These are phyloP conservation scores for Leishmania amazonensis DNA, from an alignment of 208 protist genomes.

Conservation along the genomic window DNA sequence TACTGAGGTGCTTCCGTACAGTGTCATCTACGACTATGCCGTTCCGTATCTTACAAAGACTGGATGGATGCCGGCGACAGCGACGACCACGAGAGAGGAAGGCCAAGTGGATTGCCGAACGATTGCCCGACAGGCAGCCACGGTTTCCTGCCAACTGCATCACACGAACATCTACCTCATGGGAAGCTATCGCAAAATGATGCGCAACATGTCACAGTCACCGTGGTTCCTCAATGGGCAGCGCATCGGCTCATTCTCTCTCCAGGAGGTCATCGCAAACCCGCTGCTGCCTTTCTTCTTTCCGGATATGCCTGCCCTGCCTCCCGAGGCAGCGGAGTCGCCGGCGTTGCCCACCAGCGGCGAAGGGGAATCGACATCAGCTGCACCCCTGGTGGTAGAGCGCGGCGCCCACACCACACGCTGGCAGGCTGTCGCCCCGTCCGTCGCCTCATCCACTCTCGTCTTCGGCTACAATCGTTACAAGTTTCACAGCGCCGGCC, in stretches of 20 bases:
- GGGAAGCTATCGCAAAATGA: slow-evolving; percentile 87
- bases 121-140: slow-evolving; percentile 36
- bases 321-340: slow-evolving; percentile 26
- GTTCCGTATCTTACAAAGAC: slow-evolving; percentile 51
- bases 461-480: slow-evolving; percentile 85
- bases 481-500: slow-evolving; percentile 93
- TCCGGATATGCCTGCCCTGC: slow-evolving; percentile 44
- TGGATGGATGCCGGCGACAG: slow-evolving; percentile 34
- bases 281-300: slow-evolving; percentile 84
- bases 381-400: slow-evolving; percentile 1
- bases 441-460: slow-evolving; percentile 23
- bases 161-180: slow-evolving; percentile 86
- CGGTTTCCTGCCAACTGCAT: slow-evolving; percentile 42
- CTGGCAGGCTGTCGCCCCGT: slow-evolving; percentile 39
- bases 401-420: slow-evolving; percentile 30
- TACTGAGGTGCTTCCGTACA: slow-evolving; percentile 67
- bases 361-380: neutral
- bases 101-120: slow-evolving; percentile 7
- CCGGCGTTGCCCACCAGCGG: neutral
- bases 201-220: slow-evolving; percentile 84
- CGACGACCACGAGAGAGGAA: neutral
- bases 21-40: slow-evolving; percentile 80
- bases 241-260: slow-evolving; percentile 77
- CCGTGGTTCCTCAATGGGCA: slow-evolving; percentile 85
- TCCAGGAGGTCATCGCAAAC: slow-evolving; percentile 86